Evolutionary conservation across 768 basidiomycete genomes (phyloP).

Genomic region (Phylloporus arenicola): DNA sequence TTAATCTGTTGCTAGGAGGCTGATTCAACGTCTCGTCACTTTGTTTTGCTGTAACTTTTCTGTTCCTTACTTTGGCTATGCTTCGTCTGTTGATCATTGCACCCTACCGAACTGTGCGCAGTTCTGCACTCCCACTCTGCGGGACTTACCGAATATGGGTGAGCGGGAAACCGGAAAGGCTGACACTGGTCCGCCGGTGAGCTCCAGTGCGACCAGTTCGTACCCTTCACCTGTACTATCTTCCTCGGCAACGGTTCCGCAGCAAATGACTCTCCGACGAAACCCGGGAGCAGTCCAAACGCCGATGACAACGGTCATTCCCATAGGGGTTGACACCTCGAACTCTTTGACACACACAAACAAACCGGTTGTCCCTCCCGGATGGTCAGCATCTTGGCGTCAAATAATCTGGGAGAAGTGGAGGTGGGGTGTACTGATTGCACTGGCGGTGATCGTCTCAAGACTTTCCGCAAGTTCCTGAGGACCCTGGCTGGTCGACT

Average conservation of each 20-base stretch:
- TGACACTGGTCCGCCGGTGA: conserved; percentile 23
- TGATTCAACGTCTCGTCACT: conserved; percentile 20
- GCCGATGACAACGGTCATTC: conserved; percentile 12
- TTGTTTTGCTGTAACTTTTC: conserved; percentile 13
- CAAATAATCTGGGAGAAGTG: conserved; percentile 77
- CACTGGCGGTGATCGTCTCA: conserved; percentile 72
- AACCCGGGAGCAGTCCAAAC: conserved; percentile 17
- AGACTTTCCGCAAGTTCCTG: conserved; percentile 55
- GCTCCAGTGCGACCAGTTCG: conserved; percentile 12
- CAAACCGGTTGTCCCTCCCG: conserved; percentile 34
- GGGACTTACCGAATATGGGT: conserved; percentile 91
- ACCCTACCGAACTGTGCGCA: conserved; percentile 29
- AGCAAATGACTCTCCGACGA: conserved; percentile 19
- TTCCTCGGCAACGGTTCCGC: conserved; percentile 17
- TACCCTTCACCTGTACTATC: conserved; percentile 16
- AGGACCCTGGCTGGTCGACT: conserved; percentile 1
- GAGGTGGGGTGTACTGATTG: conserved; percentile 77
- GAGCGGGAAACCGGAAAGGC: conserved; percentile 62
- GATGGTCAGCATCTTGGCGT: conserved; percentile 59
- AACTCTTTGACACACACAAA: conserved; percentile 22
- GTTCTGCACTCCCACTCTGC: conserved; percentile 63
- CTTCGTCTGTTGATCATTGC: conserved; percentile 14
- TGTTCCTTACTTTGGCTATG: conserved; percentile 14
- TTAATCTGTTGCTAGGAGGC: conserved; percentile 15
- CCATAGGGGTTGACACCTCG: conserved; percentile 12